A percentile compares a stretch with the other conserved stretches of the same genome.
Conservation (phyloP, 1,139 yeast species). For the Diutina scorzettiae region DNA sequence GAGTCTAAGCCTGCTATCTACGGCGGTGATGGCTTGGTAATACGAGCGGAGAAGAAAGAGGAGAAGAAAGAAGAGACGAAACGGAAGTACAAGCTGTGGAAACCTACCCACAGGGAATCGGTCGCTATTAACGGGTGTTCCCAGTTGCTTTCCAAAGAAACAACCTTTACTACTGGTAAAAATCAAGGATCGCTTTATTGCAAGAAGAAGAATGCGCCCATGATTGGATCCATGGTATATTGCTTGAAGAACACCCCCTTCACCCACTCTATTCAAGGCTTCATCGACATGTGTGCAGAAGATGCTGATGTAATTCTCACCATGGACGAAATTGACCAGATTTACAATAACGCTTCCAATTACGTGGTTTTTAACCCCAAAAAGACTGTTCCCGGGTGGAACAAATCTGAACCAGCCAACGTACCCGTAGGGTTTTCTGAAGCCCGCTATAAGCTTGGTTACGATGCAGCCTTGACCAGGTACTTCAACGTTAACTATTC, state of each 20-base stretch:
- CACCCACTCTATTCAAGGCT: slow-evolving; percentile 12
- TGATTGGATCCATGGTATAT: slow-evolving; percentile 27
- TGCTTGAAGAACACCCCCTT: slow-evolving; percentile 20
- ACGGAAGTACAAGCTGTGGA: slow-evolving; percentile 40
- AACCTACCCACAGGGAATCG: slow-evolving; percentile 29
- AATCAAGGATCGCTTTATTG: slow-evolving; percentile 3
- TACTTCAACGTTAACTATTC: slow-evolving; percentile 20
- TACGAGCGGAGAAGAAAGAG: neutral
- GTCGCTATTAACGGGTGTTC: slow-evolving; percentile 36
- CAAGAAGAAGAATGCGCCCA: slow-evolving; percentile 16
- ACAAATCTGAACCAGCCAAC: neutral
- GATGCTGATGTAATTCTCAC: slow-evolving; percentile 16
- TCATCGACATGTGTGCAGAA: slow-evolving; percentile 15
- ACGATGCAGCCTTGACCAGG: neutral
- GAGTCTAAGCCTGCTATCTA: too few relatives aligned
- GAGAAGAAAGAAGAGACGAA: neutral
- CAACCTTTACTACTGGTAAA: neutral
- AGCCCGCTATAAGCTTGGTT: neutral
- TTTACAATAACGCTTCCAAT: slow-evolving; percentile 28
- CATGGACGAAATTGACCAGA: slow-evolving; percentile 15
- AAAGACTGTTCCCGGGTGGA: neutral
- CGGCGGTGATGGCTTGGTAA: too few relatives aligned
- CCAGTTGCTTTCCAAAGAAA: slow-evolving; percentile 26
- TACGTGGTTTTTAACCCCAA: slow-evolving; percentile 16
- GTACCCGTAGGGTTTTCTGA: neutral